These are phyloP conservation scores for Populus ilicifolia DNA, from an alignment of 345 rosid species.

Conservation along the genomic window DNA sequence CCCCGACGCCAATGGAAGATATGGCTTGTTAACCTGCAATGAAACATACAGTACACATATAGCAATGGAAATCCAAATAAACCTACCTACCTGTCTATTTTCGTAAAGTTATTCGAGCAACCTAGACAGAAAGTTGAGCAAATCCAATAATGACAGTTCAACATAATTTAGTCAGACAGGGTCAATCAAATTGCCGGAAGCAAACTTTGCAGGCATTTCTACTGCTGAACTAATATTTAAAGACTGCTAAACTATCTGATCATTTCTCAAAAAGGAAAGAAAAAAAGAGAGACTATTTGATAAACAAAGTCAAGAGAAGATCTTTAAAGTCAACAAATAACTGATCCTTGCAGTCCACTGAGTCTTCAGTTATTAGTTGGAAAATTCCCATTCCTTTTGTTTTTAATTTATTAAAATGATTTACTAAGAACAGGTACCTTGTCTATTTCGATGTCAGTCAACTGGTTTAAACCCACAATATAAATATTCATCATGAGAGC, in stretches of 20 bases:
- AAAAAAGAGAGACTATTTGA: too few relatives aligned
- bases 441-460: constrained; percentile 88
- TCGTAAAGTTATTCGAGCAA: background rate
- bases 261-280: background rate
- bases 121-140: constrained; percentile 4
- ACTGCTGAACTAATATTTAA: background rate
- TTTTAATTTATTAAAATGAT: background rate
- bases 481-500: constrained; percentile 94
- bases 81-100: background rate
- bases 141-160: background rate
- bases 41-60: background rate
- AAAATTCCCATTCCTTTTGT: background rate
- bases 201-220: background rate
- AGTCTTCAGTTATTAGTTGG: background rate
- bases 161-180: background rate
- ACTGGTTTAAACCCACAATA: constrained; percentile 85
- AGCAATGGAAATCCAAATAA: constrained; percentile 2
- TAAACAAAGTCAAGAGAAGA: background rate
- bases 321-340: background rate
- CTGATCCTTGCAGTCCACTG: background rate
- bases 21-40: constrained; percentile 87
- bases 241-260: background rate
- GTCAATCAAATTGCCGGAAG: background rate
- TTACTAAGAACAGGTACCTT: constrained; percentile 46
- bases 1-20: constrained; percentile 96